phyloP scores from a whole-genome alignment of 148 eudicot genomes.

The Gaultheria prostrata region DNA sequence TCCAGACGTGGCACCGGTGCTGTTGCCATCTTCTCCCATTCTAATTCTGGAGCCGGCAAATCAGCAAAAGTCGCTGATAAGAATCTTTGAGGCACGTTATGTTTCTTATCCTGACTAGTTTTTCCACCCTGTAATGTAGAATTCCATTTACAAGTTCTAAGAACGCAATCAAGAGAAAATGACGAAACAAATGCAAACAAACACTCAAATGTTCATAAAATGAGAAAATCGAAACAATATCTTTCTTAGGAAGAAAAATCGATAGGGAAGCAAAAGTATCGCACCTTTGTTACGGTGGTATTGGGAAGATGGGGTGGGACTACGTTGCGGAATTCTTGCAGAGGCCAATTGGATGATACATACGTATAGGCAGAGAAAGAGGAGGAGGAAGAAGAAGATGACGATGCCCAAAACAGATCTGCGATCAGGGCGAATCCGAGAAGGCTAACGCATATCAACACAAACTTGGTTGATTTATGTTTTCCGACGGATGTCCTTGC shows the following conservation, averaged over 20 bases:
- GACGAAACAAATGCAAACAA: not conserved
- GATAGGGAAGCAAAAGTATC: not conserved
- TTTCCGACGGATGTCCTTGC: slow-evolving; percentile 17
- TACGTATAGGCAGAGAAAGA: not conserved
- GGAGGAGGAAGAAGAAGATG: slow-evolving; percentile 46
- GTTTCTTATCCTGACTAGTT: slow-evolving; percentile 28
- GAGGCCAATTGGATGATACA: slow-evolving; percentile 35
- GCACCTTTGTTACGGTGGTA: not conserved
- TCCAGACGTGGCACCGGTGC: slow-evolving; percentile 92
- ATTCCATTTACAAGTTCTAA: not conserved
- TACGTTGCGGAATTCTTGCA: slow-evolving; percentile 20
- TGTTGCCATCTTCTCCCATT: slow-evolving; percentile 85
- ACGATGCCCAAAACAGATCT: slow-evolving; percentile 82
- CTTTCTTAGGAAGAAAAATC: not conserved
- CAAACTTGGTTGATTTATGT: slow-evolving; percentile 20
- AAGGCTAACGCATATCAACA: slow-evolving; percentile 31
- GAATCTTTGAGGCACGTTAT: slow-evolving; percentile 36
- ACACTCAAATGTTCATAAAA: too few relatives aligned
- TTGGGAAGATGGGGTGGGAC: slow-evolving; percentile 20
- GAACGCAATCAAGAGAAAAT: not conserved
- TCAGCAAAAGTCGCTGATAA: slow-evolving; percentile 91
- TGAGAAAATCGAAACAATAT: not conserved
- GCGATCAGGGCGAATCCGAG: slow-evolving; percentile 55
- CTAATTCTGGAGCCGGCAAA: slow-evolving; percentile 67
- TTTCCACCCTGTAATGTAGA: slow-evolving; percentile 29